These are phyloP conservation scores for Alternaria postmessia DNA, from an alignment of 2,329 filamentous ascomycete species.

Conservation along the genomic window DNA sequence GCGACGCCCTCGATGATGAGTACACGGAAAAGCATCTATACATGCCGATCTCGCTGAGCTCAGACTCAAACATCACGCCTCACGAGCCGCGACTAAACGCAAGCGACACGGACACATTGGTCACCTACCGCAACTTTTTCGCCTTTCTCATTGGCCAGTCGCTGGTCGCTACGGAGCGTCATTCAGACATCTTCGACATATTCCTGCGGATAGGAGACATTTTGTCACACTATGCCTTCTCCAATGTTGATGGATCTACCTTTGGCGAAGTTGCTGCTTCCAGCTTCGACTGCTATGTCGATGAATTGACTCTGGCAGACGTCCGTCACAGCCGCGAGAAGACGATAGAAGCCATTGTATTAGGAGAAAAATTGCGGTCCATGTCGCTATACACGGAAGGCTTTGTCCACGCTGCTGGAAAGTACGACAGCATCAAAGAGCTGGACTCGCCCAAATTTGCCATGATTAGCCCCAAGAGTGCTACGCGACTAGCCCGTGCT, in stretches of 20 bases:
- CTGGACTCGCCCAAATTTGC: conserved; percentile 74
- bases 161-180: conserved; percentile 65
- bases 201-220: conserved; percentile 68
- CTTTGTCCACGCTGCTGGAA: conserved; percentile 89
- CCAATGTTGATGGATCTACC: conserved; percentile 69
- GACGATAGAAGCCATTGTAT: conserved; percentile 85
- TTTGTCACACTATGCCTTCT: conserved; percentile 66
- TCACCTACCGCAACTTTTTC: conserved; percentile 70
- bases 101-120: conserved; percentile 64
- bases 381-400: conserved; percentile 87
- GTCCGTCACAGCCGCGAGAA: conserved; percentile 84
- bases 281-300: conserved; percentile 77
- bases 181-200: conserved; percentile 65
- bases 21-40: conserved; percentile 64
- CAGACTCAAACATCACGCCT: conserved; percentile 54
- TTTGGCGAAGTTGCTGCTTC: conserved; percentile 68
- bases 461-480: conserved; percentile 74
- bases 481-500: conserved; percentile 81
- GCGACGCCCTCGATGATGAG: conserved; percentile 58
- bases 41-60: conserved; percentile 65
- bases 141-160: conserved; percentile 70
- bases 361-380: conserved; percentile 87
- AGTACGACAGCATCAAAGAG: conserved; percentile 76
- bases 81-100: conserved; percentile 45
- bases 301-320: conserved; percentile 79